Percentiles rank a stretch among this genome's conserved stretches.
phyloP scores from a whole-genome alignment of 371 early-diverging fungal genomes.

The Syncephalastrum racemosum region DNA sequence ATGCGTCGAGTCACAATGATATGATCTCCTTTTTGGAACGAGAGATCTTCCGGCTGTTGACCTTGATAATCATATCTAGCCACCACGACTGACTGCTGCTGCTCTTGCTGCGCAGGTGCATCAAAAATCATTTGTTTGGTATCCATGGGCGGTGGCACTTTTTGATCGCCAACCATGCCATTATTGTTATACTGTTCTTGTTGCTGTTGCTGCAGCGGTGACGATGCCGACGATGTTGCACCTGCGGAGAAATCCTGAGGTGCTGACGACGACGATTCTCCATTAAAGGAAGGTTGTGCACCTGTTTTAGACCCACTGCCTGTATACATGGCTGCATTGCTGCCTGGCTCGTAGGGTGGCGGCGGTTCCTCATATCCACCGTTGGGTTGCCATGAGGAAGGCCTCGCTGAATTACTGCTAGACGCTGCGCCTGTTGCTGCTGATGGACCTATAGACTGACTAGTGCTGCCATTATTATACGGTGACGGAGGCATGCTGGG shows the following conservation, averaged over 20 bases:
- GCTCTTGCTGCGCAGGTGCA: neutral
- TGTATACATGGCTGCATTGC: too few relatives aligned
- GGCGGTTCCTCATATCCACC: too few relatives aligned
- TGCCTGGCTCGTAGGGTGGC: too few relatives aligned
- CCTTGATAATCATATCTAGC: conserved; percentile 74
- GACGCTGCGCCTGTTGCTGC: conserved; percentile 1
- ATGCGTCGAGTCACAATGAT: conserved; percentile 68
- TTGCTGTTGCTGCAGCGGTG: neutral
- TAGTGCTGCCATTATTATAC: too few relatives aligned
- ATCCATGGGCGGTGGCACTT: neutral
- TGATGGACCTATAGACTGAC: neutral
- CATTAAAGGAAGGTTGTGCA: too few relatives aligned
- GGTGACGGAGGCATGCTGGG: conserved; percentile 6
- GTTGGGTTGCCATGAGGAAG: too few relatives aligned
- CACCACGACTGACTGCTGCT: conserved; percentile 39
- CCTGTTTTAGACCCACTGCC: too few relatives aligned
- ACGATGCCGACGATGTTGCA: neutral
- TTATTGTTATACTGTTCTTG: neutral
- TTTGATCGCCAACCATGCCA: neutral
- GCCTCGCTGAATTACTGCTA: too few relatives aligned
- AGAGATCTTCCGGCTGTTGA: conserved; percentile 64
- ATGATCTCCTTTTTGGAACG: conserved; percentile 72
- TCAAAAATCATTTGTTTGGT: conserved; percentile 5
- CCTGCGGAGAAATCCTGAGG: too few relatives aligned
- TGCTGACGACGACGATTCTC: too few relatives aligned